Conservation (phyloP, 1,284 basidiomycete species). For the Phellinidium pouzarii region DNA sequence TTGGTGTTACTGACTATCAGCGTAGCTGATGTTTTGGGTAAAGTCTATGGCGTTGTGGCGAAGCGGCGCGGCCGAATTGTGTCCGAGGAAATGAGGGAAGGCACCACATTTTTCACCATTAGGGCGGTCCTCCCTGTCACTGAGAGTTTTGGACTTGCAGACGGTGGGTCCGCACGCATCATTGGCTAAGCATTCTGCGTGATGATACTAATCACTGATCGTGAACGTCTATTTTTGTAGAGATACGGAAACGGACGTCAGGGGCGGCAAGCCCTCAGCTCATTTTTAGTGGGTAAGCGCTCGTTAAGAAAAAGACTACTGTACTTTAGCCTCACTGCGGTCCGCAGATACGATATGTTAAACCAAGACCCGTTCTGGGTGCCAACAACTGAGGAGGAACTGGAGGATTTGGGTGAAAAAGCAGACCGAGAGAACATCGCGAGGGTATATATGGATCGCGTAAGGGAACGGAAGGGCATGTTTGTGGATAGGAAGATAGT, state of each 20-base stretch:
- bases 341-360: constrained; percentile 71
- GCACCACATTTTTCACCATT: constrained; percentile 92
- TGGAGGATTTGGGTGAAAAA: constrained; percentile 96
- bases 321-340: constrained; percentile 1
- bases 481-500: constrained; percentile 92
- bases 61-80: constrained; percentile 87
- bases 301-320: constrained; percentile 13
- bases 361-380: constrained; percentile 99
- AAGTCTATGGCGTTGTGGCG: constrained; percentile 94
- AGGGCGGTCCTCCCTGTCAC: constrained; percentile 90
- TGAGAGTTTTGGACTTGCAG: constrained; percentile 96
- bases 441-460: constrained; percentile 88
- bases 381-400: constrained; percentile 93
- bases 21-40: constrained; percentile 92
- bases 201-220: background rate
- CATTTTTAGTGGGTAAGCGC: constrained; percentile 84
- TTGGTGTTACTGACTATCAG: constrained; percentile 6
- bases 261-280: constrained; percentile 96
- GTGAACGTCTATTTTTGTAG: constrained; percentile 33
- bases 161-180: constrained; percentile 52
- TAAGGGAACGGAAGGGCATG: constrained; percentile 91
- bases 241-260: constrained; percentile 93
- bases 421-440: constrained; percentile 93
- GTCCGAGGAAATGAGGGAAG: constrained; percentile 98
- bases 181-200: constrained; percentile 14